phyloP scores from a whole-genome alignment of 768 basidiomycete genomes.

The Suillus occidentalis region DNA sequence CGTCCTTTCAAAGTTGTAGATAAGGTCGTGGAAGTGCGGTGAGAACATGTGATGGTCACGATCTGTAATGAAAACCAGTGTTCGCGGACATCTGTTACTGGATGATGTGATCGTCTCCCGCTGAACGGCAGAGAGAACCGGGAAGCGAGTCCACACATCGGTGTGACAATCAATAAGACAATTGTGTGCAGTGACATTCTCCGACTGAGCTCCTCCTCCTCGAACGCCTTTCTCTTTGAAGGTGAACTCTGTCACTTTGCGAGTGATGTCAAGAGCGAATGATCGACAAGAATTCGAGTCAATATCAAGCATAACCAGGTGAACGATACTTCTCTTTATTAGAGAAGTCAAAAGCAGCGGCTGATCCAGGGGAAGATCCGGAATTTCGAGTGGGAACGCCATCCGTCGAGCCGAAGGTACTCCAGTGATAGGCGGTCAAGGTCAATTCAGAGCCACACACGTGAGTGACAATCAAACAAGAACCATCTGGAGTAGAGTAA shows the following conservation, averaged over 20 bases:
- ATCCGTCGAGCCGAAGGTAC: slow-evolving; percentile 50
- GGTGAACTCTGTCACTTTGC: slow-evolving; percentile 54
- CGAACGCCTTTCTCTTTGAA: slow-evolving; percentile 46
- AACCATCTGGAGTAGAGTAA: slow-evolving; percentile 53
- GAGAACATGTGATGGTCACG: slow-evolving; percentile 35
- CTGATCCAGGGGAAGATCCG: slow-evolving; percentile 21
- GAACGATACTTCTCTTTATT: slow-evolving; percentile 39
- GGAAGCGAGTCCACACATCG: slow-evolving; percentile 63
- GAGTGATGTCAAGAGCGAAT: slow-evolving; percentile 50
- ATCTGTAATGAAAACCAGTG: slow-evolving; percentile 46
- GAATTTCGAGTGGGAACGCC: slow-evolving; percentile 44
- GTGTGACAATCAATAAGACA: slow-evolving; percentile 55
- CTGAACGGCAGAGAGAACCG: slow-evolving; percentile 52
- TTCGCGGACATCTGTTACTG: slow-evolving; percentile 30
- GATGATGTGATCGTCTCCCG: slow-evolving; percentile 43
- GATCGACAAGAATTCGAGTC: slow-evolving; percentile 37
- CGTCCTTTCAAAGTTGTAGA: slow-evolving; percentile 46
- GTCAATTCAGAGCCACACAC: slow-evolving; percentile 15
- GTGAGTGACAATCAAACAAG: slow-evolving; percentile 47
- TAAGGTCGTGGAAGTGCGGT: slow-evolving; percentile 46
- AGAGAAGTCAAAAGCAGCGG: slow-evolving; percentile 44
- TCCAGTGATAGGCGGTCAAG: slow-evolving; percentile 53
- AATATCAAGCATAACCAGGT: slow-evolving; percentile 43
- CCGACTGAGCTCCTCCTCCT: slow-evolving; percentile 14
- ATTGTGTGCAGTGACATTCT: slow-evolving; percentile 41